Percentiles rank a stretch among this genome's conserved stretches.
Evolutionary conservation across 192 early-diverging fungal species (phyloP).

Genomic region (Coemansia aciculifera): DNA sequence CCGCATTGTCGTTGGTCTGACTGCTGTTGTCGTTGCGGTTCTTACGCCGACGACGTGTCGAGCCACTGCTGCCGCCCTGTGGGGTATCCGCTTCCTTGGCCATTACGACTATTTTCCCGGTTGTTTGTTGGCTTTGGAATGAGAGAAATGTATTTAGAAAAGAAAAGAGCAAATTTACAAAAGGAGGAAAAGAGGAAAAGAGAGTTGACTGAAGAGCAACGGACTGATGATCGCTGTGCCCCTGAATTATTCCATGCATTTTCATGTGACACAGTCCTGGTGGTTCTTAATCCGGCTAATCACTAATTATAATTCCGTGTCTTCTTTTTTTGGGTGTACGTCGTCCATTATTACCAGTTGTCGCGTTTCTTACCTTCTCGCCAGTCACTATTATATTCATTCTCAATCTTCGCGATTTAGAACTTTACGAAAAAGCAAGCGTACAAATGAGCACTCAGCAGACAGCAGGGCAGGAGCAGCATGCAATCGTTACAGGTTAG

Average conservation of each 20-base stretch:
- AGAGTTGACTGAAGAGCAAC: background rate
- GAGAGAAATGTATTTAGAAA: background rate
- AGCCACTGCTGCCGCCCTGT: background rate
- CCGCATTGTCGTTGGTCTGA: background rate
- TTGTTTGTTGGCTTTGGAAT: background rate
- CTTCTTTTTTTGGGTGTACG: background rate
- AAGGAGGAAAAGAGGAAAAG: background rate
- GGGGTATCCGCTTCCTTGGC: background rate
- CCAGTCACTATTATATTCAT: background rate
- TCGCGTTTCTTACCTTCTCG: background rate
- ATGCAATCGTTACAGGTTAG: background rate
- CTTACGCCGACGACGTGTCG: background rate
- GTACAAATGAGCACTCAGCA: background rate
- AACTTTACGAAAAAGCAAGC: background rate
- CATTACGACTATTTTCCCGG: background rate
- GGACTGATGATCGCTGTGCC: background rate
- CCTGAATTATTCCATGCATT: background rate
- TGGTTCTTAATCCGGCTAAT: background rate
- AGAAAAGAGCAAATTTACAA: background rate
- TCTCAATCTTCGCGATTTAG: background rate
- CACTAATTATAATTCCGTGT: background rate
- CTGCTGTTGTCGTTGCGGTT: background rate
- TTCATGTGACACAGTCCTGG: slow-evolving; percentile 2
- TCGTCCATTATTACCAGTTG: no score
- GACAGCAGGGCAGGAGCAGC: background rate